Evolutionary conservation across 2,329 filamentous ascomycete genomes (phyloP), one percentile per base, ranked within the genome.

Genomic region (Colletotrichum viniferum): DNA sequence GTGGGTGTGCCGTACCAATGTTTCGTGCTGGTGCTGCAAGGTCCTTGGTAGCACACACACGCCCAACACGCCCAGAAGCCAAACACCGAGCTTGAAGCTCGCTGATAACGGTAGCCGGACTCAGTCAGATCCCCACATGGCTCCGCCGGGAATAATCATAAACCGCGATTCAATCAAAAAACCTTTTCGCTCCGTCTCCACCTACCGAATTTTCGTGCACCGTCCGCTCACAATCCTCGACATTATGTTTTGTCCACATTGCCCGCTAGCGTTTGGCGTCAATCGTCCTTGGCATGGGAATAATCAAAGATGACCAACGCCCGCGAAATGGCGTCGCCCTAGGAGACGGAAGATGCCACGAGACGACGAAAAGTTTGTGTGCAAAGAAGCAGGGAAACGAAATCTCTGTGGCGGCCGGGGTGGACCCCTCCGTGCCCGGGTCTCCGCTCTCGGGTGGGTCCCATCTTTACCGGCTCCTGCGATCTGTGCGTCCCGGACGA

Each of bases 401-500:
- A 74, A 74, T 56, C 62, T 72, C 62, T 71, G 56, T 30, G 61
- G 36, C 60, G 60, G 60, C 24, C 52, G 30, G 38, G 43, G 52
- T 28, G 61, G 21, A 16, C 14, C 28, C 38, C 38, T 61, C 68
- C 72, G 72, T 67, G 34, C 28, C 61, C 72, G 61, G 61, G 69
- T 56, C 16, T 36, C 71, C 66, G 48, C 67, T 18, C 8, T 58
- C 21, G 13, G 24, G 26, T 34, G 16, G 36, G 7, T 18, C 30
- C 66, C 71, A 24, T n/a, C 8, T 2, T 30, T 7, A 12, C n/a
- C 69, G 62, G 62, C 38, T 62, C 5, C 18, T 60, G 24, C 36
- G 34, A 43, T 16, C 38, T 30, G 62, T 72, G 73, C 72, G 38
- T 74, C 62, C 73, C 73, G 73, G 73, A 73, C 69, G 73, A 75